Conservation (phyloP, 148 eudicot genomes). For the Salicornia ramosissima region DNA sequence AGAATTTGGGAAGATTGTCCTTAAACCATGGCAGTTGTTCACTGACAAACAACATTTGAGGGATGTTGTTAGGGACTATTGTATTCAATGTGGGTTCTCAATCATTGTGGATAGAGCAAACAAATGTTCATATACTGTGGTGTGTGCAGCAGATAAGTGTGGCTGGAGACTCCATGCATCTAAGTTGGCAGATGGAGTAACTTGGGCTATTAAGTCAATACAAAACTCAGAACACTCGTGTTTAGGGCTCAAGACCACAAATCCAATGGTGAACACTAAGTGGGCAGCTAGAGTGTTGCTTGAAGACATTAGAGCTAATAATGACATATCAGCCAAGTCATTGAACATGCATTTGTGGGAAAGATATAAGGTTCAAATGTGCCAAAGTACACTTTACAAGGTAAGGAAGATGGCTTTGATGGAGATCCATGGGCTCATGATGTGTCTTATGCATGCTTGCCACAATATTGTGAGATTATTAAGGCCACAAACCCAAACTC, state of each 20-base stretch:
- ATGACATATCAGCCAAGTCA: background rate
- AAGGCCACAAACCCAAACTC: background rate
- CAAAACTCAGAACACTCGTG: background rate
- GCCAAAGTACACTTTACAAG: too few species aligned
- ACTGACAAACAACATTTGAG: too few species aligned
- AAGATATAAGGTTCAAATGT: background rate
- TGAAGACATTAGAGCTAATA: background rate
- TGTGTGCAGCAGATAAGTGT: background rate
- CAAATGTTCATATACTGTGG: background rate
- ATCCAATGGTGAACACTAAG: background rate
- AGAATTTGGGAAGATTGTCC: background rate
- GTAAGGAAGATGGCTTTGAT: background rate
- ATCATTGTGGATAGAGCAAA: background rate
- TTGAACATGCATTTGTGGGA: background rate
- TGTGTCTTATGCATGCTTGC: background rate
- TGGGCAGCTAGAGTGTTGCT: background rate
- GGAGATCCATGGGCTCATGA: slow-evolving; percentile 9
- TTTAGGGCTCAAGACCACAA: background rate
- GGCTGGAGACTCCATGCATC: background rate
- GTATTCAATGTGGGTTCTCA: background rate
- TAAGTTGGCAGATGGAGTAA: background rate
- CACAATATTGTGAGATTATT: background rate
- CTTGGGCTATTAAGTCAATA: background rate
- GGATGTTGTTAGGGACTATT: too few species aligned
- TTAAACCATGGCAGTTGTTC: background rate